Base-by-base conservation (phyloP, 805 yeast species). In the Blastobotrys chiropterorum region DNA sequence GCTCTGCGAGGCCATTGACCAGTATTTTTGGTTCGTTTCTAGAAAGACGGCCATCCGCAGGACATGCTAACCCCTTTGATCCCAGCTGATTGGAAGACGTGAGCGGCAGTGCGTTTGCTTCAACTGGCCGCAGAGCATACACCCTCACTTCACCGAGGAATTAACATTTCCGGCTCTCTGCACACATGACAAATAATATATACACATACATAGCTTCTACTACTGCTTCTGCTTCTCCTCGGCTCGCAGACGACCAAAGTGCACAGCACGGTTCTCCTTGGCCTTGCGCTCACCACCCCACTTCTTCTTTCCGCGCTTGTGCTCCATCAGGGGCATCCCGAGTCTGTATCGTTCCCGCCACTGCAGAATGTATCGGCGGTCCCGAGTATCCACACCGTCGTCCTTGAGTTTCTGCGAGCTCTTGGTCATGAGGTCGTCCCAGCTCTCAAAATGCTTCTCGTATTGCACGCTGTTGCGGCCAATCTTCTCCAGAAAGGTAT, bases 201-300 rank as follows among this genome's bases (percentile, higher is more conserved):
- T 40, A 39, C 39, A 30, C 38, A 16, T 16, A 44, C 21, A 15
- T 34, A 38, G 38, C 30, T 14, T 8, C 34, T 34, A 31, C 38
- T 20, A 13, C 15, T 21, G 50, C 40, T 42, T 46, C 40, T 53
- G 55, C 5, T 60, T 56, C 48, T 56, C 62, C 48, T 63, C 71
- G 3, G 68, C 67, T 31, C 60, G 56, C 52, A 58, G 57, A 15
- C 39, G 38, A 14, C 47, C 47, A 17, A 22, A 44, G 20, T 14
- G 19, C 13, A 44, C 63, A 3, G 95, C 92, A 15, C 74, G 70
- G 58, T 76, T 77, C 63, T 83, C 85, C 61, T 77, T 80, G 55
- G 84, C 78, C 62, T 81, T 85, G 67, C 96, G 80, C 70, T 90
- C 97, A 63, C 97, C 96, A 21, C 97, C 97, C 70, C 81, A 73